A percentile compares a stretch with the other conserved stretches of the same genome.
Conservation (phyloP, 1,284 basidiomycete genomes). For the Boletus mariae region DNA sequence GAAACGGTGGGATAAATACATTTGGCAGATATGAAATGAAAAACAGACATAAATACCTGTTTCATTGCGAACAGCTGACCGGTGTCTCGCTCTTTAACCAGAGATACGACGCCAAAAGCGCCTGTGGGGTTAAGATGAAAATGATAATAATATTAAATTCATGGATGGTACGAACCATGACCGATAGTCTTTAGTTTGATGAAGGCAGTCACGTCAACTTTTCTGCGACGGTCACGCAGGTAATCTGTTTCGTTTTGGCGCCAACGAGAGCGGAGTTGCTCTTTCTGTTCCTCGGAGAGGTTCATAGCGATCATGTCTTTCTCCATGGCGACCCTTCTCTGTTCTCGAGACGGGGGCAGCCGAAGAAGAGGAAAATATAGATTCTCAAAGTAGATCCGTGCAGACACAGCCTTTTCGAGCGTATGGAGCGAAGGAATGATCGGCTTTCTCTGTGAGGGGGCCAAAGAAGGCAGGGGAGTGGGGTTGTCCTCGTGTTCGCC, state of each 20-base stretch:
- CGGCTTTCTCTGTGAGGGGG: conserved; percentile 39
- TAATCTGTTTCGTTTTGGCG: conserved; percentile 85
- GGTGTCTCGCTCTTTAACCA: conserved; percentile 79
- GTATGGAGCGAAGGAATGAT: conserved; percentile 86
- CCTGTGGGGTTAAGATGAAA: conserved; percentile 46
- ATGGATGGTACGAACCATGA: conserved; percentile 60
- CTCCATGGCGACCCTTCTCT: conserved; percentile 82
- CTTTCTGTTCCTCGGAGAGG: conserved; percentile 68
- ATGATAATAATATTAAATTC: conserved; percentile 22
- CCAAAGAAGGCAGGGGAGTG: conserved; percentile 18
- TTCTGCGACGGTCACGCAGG: conserved; percentile 77
- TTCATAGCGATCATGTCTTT: conserved; percentile 77
- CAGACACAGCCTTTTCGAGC: conserved; percentile 88
- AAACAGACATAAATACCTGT: conserved; percentile 54
- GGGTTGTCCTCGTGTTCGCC: conserved; percentile 54
- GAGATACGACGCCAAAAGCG: conserved; percentile 94
- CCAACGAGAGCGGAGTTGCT: conserved; percentile 74
- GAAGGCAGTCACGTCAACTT: conserved; percentile 84
- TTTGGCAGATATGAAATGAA: conserved; percentile 29
- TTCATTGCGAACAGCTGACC: conserved; percentile 95
- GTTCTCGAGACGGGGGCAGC: conserved; percentile 81
- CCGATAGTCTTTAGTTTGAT: conserved; percentile 93
- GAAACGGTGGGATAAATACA: conserved; percentile 23
- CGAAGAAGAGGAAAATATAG: conserved; percentile 90
- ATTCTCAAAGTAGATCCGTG: conserved; percentile 95